These are phyloP conservation scores for Termitomyces sp. DNA, from an alignment of 768 basidiomycete species.

Conservation along the genomic window DNA sequence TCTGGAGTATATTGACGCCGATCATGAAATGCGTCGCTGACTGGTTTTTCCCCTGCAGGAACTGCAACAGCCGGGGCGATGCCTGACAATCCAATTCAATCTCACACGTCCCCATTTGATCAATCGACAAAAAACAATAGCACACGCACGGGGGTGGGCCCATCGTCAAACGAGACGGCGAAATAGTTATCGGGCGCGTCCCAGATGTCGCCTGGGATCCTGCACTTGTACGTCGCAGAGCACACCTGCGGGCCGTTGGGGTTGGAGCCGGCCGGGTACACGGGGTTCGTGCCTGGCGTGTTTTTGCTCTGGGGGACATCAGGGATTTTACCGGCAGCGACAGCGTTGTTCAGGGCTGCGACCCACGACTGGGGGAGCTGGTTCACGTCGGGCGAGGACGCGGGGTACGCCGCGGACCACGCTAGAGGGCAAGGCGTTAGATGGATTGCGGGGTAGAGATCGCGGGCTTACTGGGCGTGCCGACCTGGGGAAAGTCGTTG, in stretches of 20 bases:
- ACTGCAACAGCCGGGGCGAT: slow-evolving; percentile 51
- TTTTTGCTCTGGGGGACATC: slow-evolving; percentile 48
- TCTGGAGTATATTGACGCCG: slow-evolving; percentile 64
- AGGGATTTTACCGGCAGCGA: slow-evolving; percentile 69
- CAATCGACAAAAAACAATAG: neutral
- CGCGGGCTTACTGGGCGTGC: slow-evolving; percentile 44
- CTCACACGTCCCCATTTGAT: neutral
- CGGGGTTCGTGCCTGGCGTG: slow-evolving; percentile 30
- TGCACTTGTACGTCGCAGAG: slow-evolving; percentile 72
- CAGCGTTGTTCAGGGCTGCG: slow-evolving; percentile 63
- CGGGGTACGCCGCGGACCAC: slow-evolving; percentile 63
- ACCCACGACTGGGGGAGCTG: slow-evolving; percentile 66
- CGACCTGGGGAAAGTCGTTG: slow-evolving; percentile 58
- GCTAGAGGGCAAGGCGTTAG: slow-evolving; percentile 25
- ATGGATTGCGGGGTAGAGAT: neutral
- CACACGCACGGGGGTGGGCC: slow-evolving; percentile 48
- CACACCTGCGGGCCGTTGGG: slow-evolving; percentile 54
- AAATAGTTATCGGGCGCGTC: slow-evolving; percentile 70
- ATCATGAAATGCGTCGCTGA: slow-evolving; percentile 90
- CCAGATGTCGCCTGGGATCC: slow-evolving; percentile 58
- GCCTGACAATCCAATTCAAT: slow-evolving; percentile 27
- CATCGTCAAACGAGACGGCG: slow-evolving; percentile 76
- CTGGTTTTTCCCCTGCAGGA: slow-evolving; percentile 59
- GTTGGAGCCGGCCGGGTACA: slow-evolving; percentile 41
- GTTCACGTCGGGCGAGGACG: slow-evolving; percentile 37